These are phyloP conservation scores for Saussurea involucrata DNA, from an alignment of 129 eudicot genomes.

Conservation along the genomic window DNA sequence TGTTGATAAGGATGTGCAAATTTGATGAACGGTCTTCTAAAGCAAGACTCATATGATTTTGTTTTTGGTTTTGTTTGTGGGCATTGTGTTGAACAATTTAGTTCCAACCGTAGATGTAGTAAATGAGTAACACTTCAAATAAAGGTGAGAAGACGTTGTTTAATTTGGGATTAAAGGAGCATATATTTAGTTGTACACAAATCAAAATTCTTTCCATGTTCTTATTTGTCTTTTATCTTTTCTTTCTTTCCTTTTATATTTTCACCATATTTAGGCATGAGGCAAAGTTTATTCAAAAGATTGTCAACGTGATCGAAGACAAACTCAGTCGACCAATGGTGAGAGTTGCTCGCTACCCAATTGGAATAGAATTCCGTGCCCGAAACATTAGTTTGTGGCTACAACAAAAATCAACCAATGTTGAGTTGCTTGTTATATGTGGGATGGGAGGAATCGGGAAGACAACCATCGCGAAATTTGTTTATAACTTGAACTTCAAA, in stretches of 20 bases:
- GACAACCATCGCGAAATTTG: constrained; percentile 27
- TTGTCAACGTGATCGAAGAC: constrained; percentile 9
- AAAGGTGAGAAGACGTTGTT: neutral
- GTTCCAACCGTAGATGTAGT: neutral
- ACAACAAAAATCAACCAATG: constrained; percentile 9
- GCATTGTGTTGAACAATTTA: neutral
- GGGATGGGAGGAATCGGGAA: constrained; percentile 38
- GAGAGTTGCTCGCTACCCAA: constrained; percentile 10
- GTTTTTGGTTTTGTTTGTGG: neutral
- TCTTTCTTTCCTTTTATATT: neutral
- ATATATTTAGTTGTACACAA: neutral
- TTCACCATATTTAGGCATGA: constrained; percentile 19
- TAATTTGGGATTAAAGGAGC: neutral
- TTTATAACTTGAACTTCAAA: constrained; percentile 11
- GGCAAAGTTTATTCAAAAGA: constrained; percentile 18
- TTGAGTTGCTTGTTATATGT: neutral
- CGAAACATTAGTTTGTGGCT: constrained; percentile 29
- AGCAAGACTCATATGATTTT: too few relatives aligned
- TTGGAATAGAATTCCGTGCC: constrained; percentile 24
- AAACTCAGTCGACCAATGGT: constrained; percentile 10
- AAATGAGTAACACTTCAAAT: neutral
- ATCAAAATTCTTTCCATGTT: too few relatives aligned
- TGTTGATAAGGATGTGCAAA: too few relatives aligned
- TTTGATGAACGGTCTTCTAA: too few relatives aligned
- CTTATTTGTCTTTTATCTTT: neutral